Evolutionary conservation across 495 filamentous ascomycete species (phyloP).

Genomic region (Clavariopsis aquatica): DNA sequence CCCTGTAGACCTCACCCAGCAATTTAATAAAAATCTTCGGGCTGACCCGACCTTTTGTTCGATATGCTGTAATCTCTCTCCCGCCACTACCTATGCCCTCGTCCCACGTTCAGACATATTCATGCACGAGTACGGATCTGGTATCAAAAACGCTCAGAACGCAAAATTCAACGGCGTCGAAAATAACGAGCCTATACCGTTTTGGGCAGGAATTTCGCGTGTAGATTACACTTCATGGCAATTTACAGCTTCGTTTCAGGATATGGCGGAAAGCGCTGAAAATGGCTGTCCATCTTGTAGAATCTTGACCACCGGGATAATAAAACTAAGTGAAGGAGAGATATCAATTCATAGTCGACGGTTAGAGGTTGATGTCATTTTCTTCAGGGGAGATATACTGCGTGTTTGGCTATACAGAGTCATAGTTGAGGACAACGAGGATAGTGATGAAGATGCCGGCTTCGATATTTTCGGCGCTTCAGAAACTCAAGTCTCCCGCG

Average conservation of each 20-base stretch:
- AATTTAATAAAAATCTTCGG: neutral
- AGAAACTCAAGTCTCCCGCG: neutral
- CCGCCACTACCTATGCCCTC: neutral
- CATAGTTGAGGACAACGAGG: neutral
- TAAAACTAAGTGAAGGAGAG: too few relatives aligned
- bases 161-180: neutral
- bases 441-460: neutral
- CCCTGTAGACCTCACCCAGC: too few relatives aligned
- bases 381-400: neutral
- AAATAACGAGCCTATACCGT: too few relatives aligned
- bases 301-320: neutral
- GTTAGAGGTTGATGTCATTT: neutral
- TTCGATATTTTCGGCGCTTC: neutral
- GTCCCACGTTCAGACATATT: neutral
- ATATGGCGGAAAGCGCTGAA: neutral
- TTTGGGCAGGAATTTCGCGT: neutral
- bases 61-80: conserved; percentile 1
- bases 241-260: neutral
- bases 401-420: neutral
- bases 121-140: neutral
- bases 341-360: neutral
- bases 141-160: neutral
- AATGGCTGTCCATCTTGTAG: neutral
- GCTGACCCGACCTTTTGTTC: neutral
- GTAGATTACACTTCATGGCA: neutral